These are phyloP conservation scores for Capsella bursapastoris DNA, from an alignment of 345 rosid species.

Conservation along the genomic window DNA sequence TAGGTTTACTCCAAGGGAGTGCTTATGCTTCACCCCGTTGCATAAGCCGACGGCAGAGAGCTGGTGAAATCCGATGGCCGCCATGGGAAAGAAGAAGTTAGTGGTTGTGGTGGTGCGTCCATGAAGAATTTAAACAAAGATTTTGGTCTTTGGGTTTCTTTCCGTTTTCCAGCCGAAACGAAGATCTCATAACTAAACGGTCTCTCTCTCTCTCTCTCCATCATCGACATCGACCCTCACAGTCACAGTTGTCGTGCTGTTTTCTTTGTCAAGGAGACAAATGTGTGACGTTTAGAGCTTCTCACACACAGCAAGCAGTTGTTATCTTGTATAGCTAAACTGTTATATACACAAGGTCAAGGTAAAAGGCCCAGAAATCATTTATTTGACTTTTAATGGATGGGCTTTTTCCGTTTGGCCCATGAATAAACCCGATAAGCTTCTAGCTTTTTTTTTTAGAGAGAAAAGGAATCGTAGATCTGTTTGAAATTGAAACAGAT, in stretches of 20 bases:
- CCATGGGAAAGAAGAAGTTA: slow-evolving; percentile 36
- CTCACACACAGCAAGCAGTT: slow-evolving; percentile 1
- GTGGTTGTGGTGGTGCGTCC: not conserved
- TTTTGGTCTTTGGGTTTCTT: not conserved
- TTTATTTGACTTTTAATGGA: too few species aligned
- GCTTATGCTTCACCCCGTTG: slow-evolving; percentile 25
- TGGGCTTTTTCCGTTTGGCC: too few species aligned
- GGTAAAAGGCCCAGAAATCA: too few species aligned
- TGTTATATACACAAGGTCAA: too few species aligned
- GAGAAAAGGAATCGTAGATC: too few species aligned
- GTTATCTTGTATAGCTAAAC: not conserved
- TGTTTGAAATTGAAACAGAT: too few species aligned
- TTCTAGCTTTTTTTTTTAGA: too few species aligned
- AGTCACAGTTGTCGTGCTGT: not conserved
- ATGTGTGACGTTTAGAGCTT: not conserved
- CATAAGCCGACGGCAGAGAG: slow-evolving; percentile 31
- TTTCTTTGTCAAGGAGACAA: not conserved
- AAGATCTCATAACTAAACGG: slow-evolving; percentile 28
- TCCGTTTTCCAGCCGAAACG: slow-evolving; percentile 34
- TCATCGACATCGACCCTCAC: not conserved
- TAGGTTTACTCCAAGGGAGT: slow-evolving; percentile 2
- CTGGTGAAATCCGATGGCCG: slow-evolving; percentile 26
- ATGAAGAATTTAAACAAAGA: slow-evolving; percentile 13
- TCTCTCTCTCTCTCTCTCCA: slow-evolving; percentile 1
- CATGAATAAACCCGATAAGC: too few species aligned